Evolutionary conservation across 139 green algal genomes (phyloP).

Genomic region (Trebouxia sp.): DNA sequence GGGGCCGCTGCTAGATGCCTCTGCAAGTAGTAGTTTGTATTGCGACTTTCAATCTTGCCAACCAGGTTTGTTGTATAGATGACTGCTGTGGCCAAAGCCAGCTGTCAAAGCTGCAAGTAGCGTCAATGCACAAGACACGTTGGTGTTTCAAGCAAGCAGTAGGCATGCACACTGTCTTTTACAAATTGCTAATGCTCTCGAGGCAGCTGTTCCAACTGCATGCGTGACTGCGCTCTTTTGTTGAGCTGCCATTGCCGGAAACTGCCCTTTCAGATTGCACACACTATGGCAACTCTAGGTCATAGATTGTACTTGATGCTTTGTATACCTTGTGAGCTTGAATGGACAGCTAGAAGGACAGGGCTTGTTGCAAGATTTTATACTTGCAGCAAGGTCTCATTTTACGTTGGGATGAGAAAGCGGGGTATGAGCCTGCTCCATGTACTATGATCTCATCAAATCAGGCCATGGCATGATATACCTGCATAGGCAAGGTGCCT

Average conservation of each 20-base stretch:
- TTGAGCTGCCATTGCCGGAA: not conserved
- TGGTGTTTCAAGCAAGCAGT: not conserved
- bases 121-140: not conserved
- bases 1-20: not conserved
- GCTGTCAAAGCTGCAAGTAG: not conserved
- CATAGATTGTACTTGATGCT: too few relatives aligned
- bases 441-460: too few relatives aligned
- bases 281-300: too few relatives aligned
- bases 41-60: not conserved
- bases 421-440: too few relatives aligned
- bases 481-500: constrained; percentile 19
- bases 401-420: too few relatives aligned
- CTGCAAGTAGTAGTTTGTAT: not conserved
- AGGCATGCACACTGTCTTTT: not conserved
- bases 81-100: not conserved
- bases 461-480: not conserved
- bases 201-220: not conserved
- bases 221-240: not conserved
- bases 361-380: too few relatives aligned
- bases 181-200: not conserved
- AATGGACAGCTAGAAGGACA: too few relatives aligned
- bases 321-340: too few relatives aligned
- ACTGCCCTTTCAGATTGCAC: not conserved
- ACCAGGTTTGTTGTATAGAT: not conserved
- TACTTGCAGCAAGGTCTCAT: too few relatives aligned